phyloP scores from a whole-genome alignment of 192 early-diverging fungal genomes.

The Chytriomyces hyalinus region DNA sequence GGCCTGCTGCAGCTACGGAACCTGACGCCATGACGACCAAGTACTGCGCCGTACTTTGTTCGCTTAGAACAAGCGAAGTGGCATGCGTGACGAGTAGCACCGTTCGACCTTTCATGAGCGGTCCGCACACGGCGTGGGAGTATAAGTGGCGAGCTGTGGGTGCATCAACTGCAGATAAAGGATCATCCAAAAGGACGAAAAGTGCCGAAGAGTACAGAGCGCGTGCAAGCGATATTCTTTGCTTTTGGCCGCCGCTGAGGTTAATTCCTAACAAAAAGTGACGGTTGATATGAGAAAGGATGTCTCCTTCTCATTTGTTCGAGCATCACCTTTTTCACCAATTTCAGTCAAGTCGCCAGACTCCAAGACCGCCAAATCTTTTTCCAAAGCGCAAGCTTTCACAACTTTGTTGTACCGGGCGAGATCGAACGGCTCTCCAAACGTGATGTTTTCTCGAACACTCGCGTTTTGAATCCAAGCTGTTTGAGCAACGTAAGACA shows the following conservation, averaged over 20 bases:
- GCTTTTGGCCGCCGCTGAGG: slow-evolving; percentile 80
- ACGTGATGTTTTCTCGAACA: slow-evolving; percentile 75
- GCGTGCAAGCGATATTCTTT: slow-evolving; percentile 79
- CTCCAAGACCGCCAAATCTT: slow-evolving; percentile 80
- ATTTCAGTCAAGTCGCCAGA: slow-evolving; percentile 91
- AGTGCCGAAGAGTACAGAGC: slow-evolving; percentile 30
- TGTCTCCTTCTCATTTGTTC: not conserved
- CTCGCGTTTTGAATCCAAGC: slow-evolving; percentile 65
- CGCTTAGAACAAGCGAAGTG: slow-evolving; percentile 27
- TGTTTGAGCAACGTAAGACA: slow-evolving; percentile 82
- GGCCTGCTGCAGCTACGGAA: not conserved
- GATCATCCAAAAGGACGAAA: slow-evolving; percentile 70
- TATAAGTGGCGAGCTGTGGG: slow-evolving; percentile 87
- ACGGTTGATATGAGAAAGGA: not conserved
- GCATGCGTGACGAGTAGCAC: slow-evolving; percentile 82
- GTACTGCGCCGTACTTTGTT: no score
- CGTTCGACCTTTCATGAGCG: slow-evolving; percentile 73
- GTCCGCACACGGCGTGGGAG: slow-evolving; percentile 66
- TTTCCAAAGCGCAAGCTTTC: slow-evolving; percentile 76
- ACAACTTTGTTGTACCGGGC: slow-evolving; percentile 78
- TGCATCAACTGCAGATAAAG: slow-evolving; percentile 87
- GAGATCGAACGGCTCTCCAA: slow-evolving; percentile 74
- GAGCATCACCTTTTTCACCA: slow-evolving; percentile 57
- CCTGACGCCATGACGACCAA: slow-evolving; percentile 32
- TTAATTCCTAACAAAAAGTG: not conserved